phyloP scores from a whole-genome alignment of 768 basidiomycete species.

The Sutorius australiensis region DNA sequence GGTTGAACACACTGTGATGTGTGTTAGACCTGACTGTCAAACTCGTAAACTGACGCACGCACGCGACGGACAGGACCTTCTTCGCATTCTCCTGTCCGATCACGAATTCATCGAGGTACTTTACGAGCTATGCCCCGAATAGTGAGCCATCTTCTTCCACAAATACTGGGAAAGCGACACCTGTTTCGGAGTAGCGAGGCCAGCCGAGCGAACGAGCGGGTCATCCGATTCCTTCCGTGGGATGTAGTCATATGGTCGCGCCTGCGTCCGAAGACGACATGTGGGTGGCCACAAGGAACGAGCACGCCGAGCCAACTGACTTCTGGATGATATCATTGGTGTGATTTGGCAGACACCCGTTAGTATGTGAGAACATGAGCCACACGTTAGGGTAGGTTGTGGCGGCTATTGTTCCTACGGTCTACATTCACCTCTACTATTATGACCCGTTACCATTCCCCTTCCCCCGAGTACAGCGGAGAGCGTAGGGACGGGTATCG shows the following conservation, averaged over 20 bases:
- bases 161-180: constrained; percentile 22
- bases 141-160: constrained; percentile 7
- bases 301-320: constrained; percentile 22
- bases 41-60: constrained; percentile 33
- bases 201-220: constrained; percentile 39
- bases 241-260: constrained; percentile 43
- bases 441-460: constrained; percentile 48
- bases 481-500: constrained; percentile 30
- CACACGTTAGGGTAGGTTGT: neutral
- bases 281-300: constrained; percentile 27
- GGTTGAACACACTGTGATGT: constrained; percentile 77
- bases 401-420: neutral
- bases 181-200: constrained; percentile 59
- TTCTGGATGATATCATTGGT: constrained; percentile 22
- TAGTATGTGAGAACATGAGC: constrained; percentile 1
- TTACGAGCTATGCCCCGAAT: constrained; percentile 53
- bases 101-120: constrained; percentile 85
- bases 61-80: constrained; percentile 93
- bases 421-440: neutral
- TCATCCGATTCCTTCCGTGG: constrained; percentile 32
- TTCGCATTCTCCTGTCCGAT: constrained; percentile 92
- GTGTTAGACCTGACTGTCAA: constrained; percentile 1
- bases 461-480: constrained; percentile 37
- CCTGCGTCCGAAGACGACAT: constrained; percentile 53
- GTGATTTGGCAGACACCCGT: neutral